A percentile compares a stretch with the other conserved stretches of the same genome.
Evolutionary conservation across 306 rosid species (phyloP).

Genomic region (Lagenaria siceraria): DNA sequence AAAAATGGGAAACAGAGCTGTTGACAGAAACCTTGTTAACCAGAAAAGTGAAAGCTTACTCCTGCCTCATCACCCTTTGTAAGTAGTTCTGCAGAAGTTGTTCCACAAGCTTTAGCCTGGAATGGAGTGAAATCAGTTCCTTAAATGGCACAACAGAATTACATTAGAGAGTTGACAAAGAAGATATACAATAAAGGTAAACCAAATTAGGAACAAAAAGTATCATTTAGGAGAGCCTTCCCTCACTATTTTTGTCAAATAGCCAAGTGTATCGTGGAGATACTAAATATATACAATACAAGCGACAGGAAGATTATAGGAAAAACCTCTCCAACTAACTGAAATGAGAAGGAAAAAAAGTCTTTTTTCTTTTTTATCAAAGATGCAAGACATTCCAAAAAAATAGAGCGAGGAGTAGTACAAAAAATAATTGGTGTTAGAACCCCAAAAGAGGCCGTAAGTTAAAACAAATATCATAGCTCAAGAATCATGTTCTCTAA

Average conservation of each 20-base stretch:
- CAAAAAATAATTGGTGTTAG: neutral
- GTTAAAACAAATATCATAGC: neutral
- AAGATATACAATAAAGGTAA: no score
- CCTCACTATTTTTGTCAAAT: neutral
- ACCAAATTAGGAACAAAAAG: neutral
- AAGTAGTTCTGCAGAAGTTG: slow-evolving; percentile 40
- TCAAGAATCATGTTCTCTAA: neutral
- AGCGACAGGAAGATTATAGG: neutral
- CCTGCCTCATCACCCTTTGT: slow-evolving; percentile 67
- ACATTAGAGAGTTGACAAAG: no score
- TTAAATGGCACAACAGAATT: no score
- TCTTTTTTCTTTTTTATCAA: neutral
- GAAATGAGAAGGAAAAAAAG: neutral
- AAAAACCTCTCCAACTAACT: neutral
- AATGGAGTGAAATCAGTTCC: slow-evolving; percentile 5
- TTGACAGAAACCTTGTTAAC: slow-evolving; percentile 3
- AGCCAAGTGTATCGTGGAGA: neutral
- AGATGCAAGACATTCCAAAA: neutral
- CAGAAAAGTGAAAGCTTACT: slow-evolving; percentile 42
- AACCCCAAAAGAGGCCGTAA: neutral
- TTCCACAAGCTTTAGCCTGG: slow-evolving; percentile 94
- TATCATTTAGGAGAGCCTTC: neutral
- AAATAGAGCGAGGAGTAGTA: neutral
- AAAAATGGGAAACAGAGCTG: slow-evolving; percentile 10
- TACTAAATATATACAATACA: neutral